Evolutionary conservation across 805 yeast species (phyloP), one percentile per base, ranked within the genome.

Genomic region (Ascoidea asiatica): DNA sequence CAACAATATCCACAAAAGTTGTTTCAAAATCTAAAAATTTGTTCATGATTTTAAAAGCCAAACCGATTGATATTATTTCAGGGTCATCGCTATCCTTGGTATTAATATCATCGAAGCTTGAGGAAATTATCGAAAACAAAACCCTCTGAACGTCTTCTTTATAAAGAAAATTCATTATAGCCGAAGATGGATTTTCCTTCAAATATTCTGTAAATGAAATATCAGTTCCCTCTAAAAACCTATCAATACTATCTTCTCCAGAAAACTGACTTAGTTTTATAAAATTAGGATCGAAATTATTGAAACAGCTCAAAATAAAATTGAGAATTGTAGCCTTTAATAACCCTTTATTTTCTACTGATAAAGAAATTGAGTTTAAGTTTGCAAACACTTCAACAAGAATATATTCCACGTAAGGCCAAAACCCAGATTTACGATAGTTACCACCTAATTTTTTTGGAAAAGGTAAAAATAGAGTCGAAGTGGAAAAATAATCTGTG

Each of bases 331-430:
- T 66, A 2, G 60, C 49, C 53, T 84, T 89, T 8, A 89, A 52
- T 1, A 67, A 57, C 7, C 60, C 47, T 42, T 61, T 66, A 15
- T 70, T 71, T 0, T 47, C 54, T 2, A 46, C 21, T 23, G 57
- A 57, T 3, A 45, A 41, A 21, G 63, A 51, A 40, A 55, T 59
- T 17, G 53, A 62, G 29, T 63, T 48, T 11, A 68, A 56, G 22
- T 56, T 56, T 4, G 74, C 72, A 50, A 88, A 75, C 0, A 88
- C 75, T 39, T 81, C 83, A 11, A 70, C 62, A n/a, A 83, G 55
- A 13, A 88, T 57, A 52, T 75, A 87, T 44, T 86, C 90, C 44
- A 84, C 58, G 53, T 89, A 90, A 2, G 92, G 87, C 75, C 88
- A 76, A 5, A 87, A 60, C 2, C 95, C 95, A 17, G 67, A 58